phyloP scores from a whole-genome alignment of 768 basidiomycete species.

The Ramaria sp. region DNA sequence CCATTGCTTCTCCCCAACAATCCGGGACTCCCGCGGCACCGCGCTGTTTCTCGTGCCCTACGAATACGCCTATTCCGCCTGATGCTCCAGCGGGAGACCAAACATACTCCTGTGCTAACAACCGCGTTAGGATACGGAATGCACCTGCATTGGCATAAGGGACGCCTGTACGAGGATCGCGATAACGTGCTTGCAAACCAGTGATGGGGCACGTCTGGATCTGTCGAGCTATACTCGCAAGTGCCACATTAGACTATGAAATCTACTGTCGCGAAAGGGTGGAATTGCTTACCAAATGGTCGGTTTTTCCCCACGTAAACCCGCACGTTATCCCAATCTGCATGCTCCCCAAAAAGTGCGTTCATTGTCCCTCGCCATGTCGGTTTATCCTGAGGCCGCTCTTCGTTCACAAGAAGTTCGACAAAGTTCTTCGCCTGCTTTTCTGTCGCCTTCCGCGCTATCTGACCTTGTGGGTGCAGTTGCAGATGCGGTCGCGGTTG shows the following conservation, averaged over 20 bases:
- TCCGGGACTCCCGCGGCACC: constrained; percentile 16
- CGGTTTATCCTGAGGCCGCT: constrained; percentile 28
- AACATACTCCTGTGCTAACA: constrained; percentile 58
- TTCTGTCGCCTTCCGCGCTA: constrained; percentile 23
- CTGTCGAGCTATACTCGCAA: constrained; percentile 42
- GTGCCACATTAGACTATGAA: neutral
- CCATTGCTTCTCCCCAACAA: constrained; percentile 12
- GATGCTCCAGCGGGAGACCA: constrained; percentile 33
- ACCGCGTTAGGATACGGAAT: constrained; percentile 48
- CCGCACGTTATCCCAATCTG: constrained; percentile 65
- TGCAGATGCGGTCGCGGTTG: constrained; percentile 8
- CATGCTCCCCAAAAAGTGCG: constrained; percentile 79
- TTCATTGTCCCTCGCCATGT: constrained; percentile 63
- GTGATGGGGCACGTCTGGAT: constrained; percentile 66
- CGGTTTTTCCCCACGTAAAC: constrained; percentile 57
- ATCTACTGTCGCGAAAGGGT: constrained; percentile 13
- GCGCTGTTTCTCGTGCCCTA: constrained; percentile 17
- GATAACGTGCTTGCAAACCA: constrained; percentile 64
- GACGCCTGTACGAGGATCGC: constrained; percentile 69
- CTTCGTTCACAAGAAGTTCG: constrained; percentile 40
- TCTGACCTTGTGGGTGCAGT: constrained; percentile 20
- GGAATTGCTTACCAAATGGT: constrained; percentile 40
- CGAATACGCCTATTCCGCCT: constrained; percentile 17
- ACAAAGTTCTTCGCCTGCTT: constrained; percentile 60
- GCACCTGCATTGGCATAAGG: constrained; percentile 67